A percentile compares a stretch with the other conserved stretches of the same genome.
Conservation (phyloP, 768 basidiomycete species). For the Antrodiella citrinella region DNA sequence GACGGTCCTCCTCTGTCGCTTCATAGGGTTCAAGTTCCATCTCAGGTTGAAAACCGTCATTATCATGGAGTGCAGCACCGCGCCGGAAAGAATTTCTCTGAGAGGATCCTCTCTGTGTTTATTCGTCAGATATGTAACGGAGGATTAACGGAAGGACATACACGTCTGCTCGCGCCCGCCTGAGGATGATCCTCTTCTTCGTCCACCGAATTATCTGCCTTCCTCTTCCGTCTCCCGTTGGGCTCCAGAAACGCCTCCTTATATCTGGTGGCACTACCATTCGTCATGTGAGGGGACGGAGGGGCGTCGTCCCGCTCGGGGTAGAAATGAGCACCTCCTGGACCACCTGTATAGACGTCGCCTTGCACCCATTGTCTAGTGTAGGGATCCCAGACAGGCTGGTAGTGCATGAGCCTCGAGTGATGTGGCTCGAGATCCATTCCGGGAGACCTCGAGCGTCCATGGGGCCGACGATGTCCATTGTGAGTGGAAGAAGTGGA, state of each 20-base stretch:
- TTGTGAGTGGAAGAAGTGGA: slow-evolving; percentile 12
- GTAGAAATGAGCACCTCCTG: slow-evolving; percentile 29
- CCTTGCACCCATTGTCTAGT: slow-evolving; percentile 30
- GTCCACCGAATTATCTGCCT: slow-evolving; percentile 33
- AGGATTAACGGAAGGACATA: slow-evolving; percentile 29
- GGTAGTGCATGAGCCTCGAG: slow-evolving; percentile 26
- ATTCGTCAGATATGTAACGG: slow-evolving; percentile 1
- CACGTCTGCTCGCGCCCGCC: slow-evolving; percentile 40
- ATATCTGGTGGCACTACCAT: slow-evolving; percentile 11
- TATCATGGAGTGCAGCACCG: background rate
- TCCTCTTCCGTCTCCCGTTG: slow-evolving; percentile 38
- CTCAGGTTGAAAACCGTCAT: slow-evolving; percentile 13
- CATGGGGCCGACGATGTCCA: slow-evolving; percentile 11
- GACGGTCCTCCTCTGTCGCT: slow-evolving; percentile 31
- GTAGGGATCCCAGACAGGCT: slow-evolving; percentile 32
- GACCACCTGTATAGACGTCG: slow-evolving; percentile 10
- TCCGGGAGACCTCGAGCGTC: slow-evolving; percentile 15
- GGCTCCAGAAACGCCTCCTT: slow-evolving; percentile 13
- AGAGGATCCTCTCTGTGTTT: slow-evolving; percentile 16
- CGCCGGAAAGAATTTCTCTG: slow-evolving; percentile 26
- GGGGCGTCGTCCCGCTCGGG: slow-evolving; percentile 23
- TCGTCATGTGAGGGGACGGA: slow-evolving; percentile 17
- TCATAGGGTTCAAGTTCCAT: slow-evolving; percentile 21
- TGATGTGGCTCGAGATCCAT: slow-evolving; percentile 23
- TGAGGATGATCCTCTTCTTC: slow-evolving; percentile 53